These are phyloP conservation scores for Porcisia hertigi DNA, from an alignment of 208 protist species.

Conservation along the genomic window DNA sequence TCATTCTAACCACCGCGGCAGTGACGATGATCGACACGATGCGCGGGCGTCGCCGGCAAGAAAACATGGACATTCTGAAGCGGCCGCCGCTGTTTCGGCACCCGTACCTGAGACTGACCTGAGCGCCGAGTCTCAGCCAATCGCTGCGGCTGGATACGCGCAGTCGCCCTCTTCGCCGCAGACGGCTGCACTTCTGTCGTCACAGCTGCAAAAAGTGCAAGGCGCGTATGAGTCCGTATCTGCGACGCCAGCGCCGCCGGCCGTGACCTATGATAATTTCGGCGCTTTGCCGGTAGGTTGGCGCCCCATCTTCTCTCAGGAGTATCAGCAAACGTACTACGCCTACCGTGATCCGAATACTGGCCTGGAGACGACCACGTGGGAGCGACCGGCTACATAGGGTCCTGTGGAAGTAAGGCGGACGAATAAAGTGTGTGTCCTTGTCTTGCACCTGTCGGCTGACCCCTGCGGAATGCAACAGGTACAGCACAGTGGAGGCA, in stretches of 20 bases:
- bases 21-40: background rate
- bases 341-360: conserved; percentile 56
- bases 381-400: conserved; percentile 35
- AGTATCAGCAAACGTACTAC: conserved; percentile 77
- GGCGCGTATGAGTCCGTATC: background rate
- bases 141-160: background rate
- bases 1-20: background rate
- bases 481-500: background rate
- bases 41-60: background rate
- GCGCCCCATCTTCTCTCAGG: conserved; percentile 64
- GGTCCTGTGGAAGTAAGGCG: background rate
- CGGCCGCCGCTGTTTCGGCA: background rate
- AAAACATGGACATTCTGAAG: background rate
- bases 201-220: background rate
- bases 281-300: conserved; percentile 57
- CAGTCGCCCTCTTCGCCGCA: background rate
- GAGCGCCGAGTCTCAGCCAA: background rate
- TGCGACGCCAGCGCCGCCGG: conserved; percentile 1
- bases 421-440: background rate
- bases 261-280: conserved; percentile 20
- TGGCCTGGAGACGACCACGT: conserved; percentile 65
- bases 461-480: background rate
- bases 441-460: background rate
- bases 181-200: background rate
- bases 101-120: background rate